Evolutionary conservation across 257 asterid genomes (phyloP).

Genomic region (Solanum chaucha): DNA sequence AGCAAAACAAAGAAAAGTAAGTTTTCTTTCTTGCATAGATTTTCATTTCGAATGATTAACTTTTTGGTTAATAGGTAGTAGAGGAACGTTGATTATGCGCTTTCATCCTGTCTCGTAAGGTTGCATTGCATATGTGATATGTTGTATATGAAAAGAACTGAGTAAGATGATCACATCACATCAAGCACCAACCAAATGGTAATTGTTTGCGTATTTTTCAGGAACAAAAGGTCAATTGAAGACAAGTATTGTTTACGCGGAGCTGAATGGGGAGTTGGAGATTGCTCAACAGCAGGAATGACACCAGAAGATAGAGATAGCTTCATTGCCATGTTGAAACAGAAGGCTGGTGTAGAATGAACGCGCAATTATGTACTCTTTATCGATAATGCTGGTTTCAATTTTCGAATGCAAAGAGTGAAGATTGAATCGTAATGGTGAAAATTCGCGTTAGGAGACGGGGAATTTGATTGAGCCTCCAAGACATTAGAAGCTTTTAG

Average conservation of each 20-base stretch:
- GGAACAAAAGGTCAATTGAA: conserved; percentile 47
- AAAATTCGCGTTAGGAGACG: background rate
- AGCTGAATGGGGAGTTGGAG: conserved; percentile 99
- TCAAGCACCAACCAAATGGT: background rate
- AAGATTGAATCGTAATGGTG: background rate
- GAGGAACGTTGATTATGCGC: background rate
- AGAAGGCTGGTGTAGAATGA: conserved; percentile 73
- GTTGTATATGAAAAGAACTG: background rate
- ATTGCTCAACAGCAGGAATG: conserved; percentile 83
- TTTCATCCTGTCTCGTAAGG: background rate
- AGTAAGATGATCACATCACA: background rate
- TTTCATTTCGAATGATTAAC: background rate
- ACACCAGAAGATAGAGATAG: conserved; percentile 70
- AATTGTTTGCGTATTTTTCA: conserved; percentile 2
- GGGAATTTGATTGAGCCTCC: background rate
- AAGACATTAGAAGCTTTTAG: background rate
- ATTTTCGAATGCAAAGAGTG: background rate
- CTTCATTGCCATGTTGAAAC: conserved; percentile 74
- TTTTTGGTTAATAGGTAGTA: background rate
- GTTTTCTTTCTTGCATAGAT: conserved; percentile 4
- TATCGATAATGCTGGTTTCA: background rate
- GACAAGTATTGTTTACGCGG: conserved; percentile 90
- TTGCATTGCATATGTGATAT: background rate
- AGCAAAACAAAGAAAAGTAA: conserved; percentile 73
- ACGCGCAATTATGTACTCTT: background rate